Conservation (phyloP, 176 grass and related monocot species). For the Avena insularis region DNA sequence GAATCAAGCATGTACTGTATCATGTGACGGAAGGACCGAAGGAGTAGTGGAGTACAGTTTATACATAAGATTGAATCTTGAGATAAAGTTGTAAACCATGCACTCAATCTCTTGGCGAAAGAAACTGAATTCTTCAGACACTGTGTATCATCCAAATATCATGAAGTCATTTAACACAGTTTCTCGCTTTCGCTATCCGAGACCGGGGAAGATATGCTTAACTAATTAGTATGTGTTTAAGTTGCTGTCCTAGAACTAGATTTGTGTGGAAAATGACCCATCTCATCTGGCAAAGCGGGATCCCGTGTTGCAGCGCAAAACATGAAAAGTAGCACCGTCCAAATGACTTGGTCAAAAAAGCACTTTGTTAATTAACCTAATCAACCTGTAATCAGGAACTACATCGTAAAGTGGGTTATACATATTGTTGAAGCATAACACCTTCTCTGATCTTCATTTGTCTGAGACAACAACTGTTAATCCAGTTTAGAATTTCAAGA, state of each 20-base stretch:
- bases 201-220: not conserved
- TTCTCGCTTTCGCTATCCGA: not conserved
- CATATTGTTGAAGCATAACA: not conserved
- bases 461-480: not conserved
- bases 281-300: not conserved
- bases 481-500: not conserved
- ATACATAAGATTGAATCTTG: not conserved
- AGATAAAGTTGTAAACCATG: too few species aligned
- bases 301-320: not conserved
- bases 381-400: not conserved
- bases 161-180: not conserved
- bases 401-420: not conserved
- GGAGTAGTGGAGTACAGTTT: not conserved
- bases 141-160: not conserved
- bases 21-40: too few species aligned
- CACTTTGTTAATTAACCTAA: not conserved
- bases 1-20: too few species aligned
- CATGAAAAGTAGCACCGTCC: conserved; percentile 18
- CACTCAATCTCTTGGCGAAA: not conserved
- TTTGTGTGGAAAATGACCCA: conserved; percentile 26
- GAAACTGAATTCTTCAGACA: not conserved
- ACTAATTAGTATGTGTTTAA: not conserved
- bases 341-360: not conserved
- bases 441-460: conserved; percentile 6
- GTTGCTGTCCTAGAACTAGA: conserved; percentile 19